A percentile compares a stretch with the other conserved stretches of the same genome.
phyloP scores from a whole-genome alignment of 2,329 filamentous ascomycete species.

The Diaporthe nobilis region DNA sequence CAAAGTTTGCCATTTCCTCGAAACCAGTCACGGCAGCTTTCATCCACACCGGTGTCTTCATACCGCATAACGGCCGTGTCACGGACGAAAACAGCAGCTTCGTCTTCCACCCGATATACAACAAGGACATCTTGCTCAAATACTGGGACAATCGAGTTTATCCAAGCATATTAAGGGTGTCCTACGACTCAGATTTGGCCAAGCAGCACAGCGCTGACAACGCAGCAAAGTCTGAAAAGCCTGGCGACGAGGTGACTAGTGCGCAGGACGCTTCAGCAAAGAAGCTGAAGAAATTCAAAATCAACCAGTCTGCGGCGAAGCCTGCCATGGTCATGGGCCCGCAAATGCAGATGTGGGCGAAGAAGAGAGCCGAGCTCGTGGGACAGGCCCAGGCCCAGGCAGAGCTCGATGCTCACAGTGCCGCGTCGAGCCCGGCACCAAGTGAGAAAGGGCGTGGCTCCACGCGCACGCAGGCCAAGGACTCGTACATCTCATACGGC shows the following conservation, averaged over 20 bases:
- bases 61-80: slow-evolving; percentile 75
- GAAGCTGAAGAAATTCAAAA: slow-evolving; percentile 70
- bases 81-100: slow-evolving; percentile 70
- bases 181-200: slow-evolving; percentile 61
- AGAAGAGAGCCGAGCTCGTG: slow-evolving; percentile 75
- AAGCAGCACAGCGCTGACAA: slow-evolving; percentile 35
- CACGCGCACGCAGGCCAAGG: slow-evolving; percentile 38
- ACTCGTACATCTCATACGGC: slow-evolving; percentile 70
- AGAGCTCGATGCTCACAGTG: slow-evolving; percentile 43
- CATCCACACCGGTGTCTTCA: slow-evolving; percentile 88
- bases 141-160: slow-evolving; percentile 85
- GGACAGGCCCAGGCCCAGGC: slow-evolving; percentile 36
- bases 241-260: slow-evolving; percentile 53
- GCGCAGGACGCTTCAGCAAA: slow-evolving; percentile 52
- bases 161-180: slow-evolving; percentile 74
- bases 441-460: slow-evolving; percentile 33
- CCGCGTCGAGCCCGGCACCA: slow-evolving; percentile 41
- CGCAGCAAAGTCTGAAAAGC: slow-evolving; percentile 34
- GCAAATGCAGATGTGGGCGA: slow-evolving; percentile 80
- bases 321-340: slow-evolving; percentile 71
- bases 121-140: slow-evolving; percentile 75
- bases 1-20: slow-evolving; percentile 84
- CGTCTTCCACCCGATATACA: slow-evolving; percentile 79
- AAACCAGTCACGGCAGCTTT: slow-evolving; percentile 79
- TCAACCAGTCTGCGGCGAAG: slow-evolving; percentile 55